Base-by-base conservation (phyloP, 139 green algal genomes). In the Picochlorum sp. region DNA sequence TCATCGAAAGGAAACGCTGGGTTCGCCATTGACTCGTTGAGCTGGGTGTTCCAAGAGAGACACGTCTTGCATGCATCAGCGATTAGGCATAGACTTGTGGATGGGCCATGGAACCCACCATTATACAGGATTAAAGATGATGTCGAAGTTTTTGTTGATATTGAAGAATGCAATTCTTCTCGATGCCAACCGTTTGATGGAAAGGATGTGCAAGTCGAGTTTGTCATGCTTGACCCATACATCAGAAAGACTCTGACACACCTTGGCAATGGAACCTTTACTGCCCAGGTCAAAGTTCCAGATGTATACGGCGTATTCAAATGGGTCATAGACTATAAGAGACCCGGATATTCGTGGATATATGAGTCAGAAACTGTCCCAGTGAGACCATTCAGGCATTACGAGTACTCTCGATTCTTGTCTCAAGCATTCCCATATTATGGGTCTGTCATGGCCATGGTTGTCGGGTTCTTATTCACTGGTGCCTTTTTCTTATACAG, bases 231-330 rank as follows among this genome's bases (percentile, higher is more conserved):
- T 58, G 87, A 95, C 77, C 92, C 92, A 26, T 85, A 97, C 69
- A 67, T 97, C 2, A 80, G 94, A 34, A 76, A 74, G 47, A 83
- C 74, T 3, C 74, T 97, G 41, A 26, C 56, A 21, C 77, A 87
- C 41, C 74, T 90, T 37, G 76, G 70, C 49, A 78, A 88, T 23
- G 57, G 64, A 38, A 73, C 56, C 26, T 87, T 80, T 58, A 61
- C 34, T 14, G 68, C 66, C 3, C 26, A 65, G 10, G 81, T 92
- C 30, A 78, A 87, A 67, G 82, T 90, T 26, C 92, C 92, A 3
- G 92, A 98, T 62, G 84, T 91, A 50, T 98, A 98, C 66, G 92
- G 92, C 41, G 89, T 97, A 34, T 98, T 97, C 85, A 97, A 98
- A 81, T 96, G 92, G 75, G 81, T 87, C n/a, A 58, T 98, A 26